Base-by-base conservation (phyloP, 2,329 filamentous ascomycete species). In the Elsinoe australis region DNA sequence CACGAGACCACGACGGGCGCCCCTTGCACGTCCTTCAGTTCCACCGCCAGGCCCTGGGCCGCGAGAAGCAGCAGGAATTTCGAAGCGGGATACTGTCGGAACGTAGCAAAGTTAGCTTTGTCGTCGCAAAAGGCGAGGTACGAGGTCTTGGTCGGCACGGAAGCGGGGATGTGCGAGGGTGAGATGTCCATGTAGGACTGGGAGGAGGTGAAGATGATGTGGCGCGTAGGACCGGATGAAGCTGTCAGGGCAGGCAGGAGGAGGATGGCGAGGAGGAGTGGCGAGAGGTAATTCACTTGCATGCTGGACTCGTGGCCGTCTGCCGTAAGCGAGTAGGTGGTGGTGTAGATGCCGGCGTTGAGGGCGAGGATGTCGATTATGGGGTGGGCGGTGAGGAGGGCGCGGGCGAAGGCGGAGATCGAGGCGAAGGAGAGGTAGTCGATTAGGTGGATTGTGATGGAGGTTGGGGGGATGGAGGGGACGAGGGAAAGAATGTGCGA, bases 271-370 rank as follows among this genome's bases (percentile, higher is more conserved):
- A 82, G 61, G 1, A 80, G 64, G 5, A 70, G 66, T 1, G 75
- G 80, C 2, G 75, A 76, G 2, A 82, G 61, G 1, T 71, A 67
- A 56, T 81, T 80, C 53, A 79, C 72, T 58, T 81, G 76, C 7
- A 82, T 53, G 1, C 67, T 72, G 44, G 61, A 58, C 54, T 70
- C 67, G 62, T 62, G 69, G 14, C 65, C 65, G 52, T 65, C 55
- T 14, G 24, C 33, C 1, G 59, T 59, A 19, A 54, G 44, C 5
- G 52, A 49, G 45, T 59, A 68, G 1, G 51, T 47, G 2, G 52
- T 46, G 6, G 47, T 54, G 17, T 56, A 53, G 7, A 62, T 47
- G 3, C 66, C 67, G 15, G 67, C 67, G 49, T 70, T 70, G 21
- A 69, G 47, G 5, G 68, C 54, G 4, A 56, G 64, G 29, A 67